These are phyloP conservation scores for Populus hybrid DNA, from an alignment of 441 rosid genomes.

Conservation along the genomic window DNA sequence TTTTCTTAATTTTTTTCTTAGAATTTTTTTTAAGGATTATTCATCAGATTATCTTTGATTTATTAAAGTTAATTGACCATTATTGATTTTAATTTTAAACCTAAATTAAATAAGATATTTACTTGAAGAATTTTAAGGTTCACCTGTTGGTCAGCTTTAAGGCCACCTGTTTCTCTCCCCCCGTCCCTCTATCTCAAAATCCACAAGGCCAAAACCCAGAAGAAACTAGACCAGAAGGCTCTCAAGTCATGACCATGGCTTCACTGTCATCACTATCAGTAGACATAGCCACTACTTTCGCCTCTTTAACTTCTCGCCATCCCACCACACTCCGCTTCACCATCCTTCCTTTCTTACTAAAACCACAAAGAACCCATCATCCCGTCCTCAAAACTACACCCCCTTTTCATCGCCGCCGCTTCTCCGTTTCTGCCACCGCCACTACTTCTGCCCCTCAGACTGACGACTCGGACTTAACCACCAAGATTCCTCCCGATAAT, in stretches of 20 bases:
- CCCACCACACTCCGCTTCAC: constrained; percentile 29
- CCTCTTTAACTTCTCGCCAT: constrained; percentile 40
- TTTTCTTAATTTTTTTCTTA: no score
- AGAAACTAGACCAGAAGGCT: not conserved
- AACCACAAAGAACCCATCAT: constrained; percentile 10
- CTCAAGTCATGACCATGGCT: constrained; percentile 42
- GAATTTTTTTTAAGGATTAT: no score
- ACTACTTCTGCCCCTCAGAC: constrained; percentile 49
- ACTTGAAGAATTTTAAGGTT: no score
- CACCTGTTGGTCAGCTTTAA: no score
- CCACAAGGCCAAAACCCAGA: not conserved
- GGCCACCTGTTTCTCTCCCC: no score
- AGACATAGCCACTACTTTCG: constrained; percentile 55
- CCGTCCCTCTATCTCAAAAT: not conserved
- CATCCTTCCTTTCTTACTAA: constrained; percentile 27
- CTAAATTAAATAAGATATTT: no score
- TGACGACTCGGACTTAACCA: constrained; percentile 56
- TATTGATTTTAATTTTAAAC: no score
- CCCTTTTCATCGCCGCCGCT: constrained; percentile 26
- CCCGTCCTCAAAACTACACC: constrained; percentile 18
- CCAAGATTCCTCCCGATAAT: constrained; percentile 71
- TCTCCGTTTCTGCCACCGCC: constrained; percentile 44
- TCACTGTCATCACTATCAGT: constrained; percentile 42
- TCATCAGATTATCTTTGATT: no score
- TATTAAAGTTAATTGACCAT: no score